Evolutionary conservation across 495 filamentous ascomycete species (phyloP), one percentile per base, ranked within the genome.

Genomic region (Thermothielavioides terrestris): DNA sequence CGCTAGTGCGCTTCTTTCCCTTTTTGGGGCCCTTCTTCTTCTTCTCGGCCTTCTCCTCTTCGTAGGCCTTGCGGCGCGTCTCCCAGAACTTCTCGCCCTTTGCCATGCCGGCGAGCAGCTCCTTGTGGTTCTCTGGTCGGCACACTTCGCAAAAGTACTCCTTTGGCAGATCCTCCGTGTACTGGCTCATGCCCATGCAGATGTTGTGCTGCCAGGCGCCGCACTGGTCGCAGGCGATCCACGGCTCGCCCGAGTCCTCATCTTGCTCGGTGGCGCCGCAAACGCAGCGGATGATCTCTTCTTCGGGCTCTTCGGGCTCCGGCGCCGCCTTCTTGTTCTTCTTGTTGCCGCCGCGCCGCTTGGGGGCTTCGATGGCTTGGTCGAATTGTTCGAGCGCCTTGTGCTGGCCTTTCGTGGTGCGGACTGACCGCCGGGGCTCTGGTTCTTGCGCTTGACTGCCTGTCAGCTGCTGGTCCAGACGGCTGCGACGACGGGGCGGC

Each of bases 131-230:
- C 46, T 89, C 82, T 4, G 91, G 92, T 40, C 75, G 74, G 71
- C 92, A 98, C 63, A 82, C 70, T 64, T 98, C 92, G 63, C 92
- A 98, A 63, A 81, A 89, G 69, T 97, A 98, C 60, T 84, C 68
- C 57, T 77, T 75, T 26, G 85, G 85, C 52, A 88, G 69, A 52
- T 86, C 78, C 30, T 87, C 81, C 14, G 85, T 78, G 49, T 81
- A 82, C 54, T 88, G 83, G 50, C 81, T 80, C 52, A 95, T 74
- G 23, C 86, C 89, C 80, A 98, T 89, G 64, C 92, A 98, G 55
- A 89, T 81, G 59, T 94, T 94, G 63, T 98, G 92, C 66, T 98
- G 92, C 92, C 92, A 98, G 39, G 83, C 89, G 23, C 80, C 79
- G 60, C 92, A 98, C 28, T 73, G 77, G 59, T 98, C 92, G 68